Conservation (phyloP, 441 rosid genomes). For the Populus tomentosa region DNA sequence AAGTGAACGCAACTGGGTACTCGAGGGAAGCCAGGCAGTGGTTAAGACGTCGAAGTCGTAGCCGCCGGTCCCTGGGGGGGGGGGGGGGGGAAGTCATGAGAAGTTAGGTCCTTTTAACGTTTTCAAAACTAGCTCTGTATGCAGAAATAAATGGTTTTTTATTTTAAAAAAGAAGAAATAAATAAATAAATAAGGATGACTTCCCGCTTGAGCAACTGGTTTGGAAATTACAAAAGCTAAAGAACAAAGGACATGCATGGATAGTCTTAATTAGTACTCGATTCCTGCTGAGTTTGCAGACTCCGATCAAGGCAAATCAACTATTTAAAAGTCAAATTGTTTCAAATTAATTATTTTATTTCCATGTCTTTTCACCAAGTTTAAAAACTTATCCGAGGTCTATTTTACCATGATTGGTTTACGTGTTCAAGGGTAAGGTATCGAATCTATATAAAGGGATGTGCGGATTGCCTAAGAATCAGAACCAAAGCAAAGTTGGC, state of each 20-base stretch:
- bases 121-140: background rate
- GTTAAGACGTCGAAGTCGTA: background rate
- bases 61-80: constrained; percentile 5
- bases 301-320: background rate
- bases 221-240: background rate
- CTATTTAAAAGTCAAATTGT: background rate
- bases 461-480: background rate
- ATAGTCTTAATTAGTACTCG: background rate
- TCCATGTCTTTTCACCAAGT: background rate
- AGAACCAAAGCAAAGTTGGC: background rate
- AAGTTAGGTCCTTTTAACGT: background rate
- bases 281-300: background rate
- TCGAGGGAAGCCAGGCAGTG: background rate
- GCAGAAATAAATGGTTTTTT: background rate
- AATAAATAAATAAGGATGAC: background rate
- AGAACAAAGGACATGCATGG: background rate
- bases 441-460: constrained; percentile 16
- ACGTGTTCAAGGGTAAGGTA: background rate
- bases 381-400: background rate
- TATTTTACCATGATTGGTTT: background rate
- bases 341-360: too few species aligned
- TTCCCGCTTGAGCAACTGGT: background rate
- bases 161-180: too few species aligned
- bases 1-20: background rate
- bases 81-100: too few species aligned